Evolutionary conservation across 1,284 basidiomycete species (phyloP), one percentile per base, ranked within the genome.

Genomic region (Cystobasidium pallidum): DNA sequence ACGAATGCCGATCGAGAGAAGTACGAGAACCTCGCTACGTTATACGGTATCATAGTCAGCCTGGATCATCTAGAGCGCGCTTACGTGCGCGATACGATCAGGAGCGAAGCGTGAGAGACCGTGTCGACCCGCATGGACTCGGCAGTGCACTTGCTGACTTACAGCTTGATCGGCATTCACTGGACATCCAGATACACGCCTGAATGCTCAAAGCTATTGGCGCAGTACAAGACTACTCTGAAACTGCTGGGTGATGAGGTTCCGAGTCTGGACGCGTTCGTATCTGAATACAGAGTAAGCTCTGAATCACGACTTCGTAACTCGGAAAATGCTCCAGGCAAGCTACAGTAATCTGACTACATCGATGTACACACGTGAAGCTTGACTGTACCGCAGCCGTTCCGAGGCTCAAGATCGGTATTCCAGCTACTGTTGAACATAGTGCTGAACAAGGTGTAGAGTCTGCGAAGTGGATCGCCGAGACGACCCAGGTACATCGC

Each of bases 351-450:
- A 36, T 7, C 32, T 11, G 30, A 55, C 15, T 4, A 15, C 26
- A 55, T n/a, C 32, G 52, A 55, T 19, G 26, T 17, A 57, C 54
- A 34, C 36, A 21, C 30, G 13, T 28, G 24, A 61, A 94, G 92
- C 95, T 97, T 91, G 94, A 98, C 78, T 87, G 91, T 75, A 91
- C 92, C 0, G 94, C 95, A 1, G 95, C 94, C 1, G 82, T 94
- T 30, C 92, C 98, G 80, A 85, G 94, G 34, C 84, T 99, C 39
- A 86, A 88, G 78, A 91, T 98, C 1, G 95, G 95, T 10, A 93
- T 98, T 0, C 95, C 95, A 1, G 95, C 96, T 0, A 98, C 94
- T 0, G 90, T 98, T 0, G 94, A 98, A 80, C 95, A 99, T 80
- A 82, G 82, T 8, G 81, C 92, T 83, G 76, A 92, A 85, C 80